These are phyloP conservation scores for Candida piceae DNA, from an alignment of 805 yeast genomes.

Conservation along the genomic window DNA sequence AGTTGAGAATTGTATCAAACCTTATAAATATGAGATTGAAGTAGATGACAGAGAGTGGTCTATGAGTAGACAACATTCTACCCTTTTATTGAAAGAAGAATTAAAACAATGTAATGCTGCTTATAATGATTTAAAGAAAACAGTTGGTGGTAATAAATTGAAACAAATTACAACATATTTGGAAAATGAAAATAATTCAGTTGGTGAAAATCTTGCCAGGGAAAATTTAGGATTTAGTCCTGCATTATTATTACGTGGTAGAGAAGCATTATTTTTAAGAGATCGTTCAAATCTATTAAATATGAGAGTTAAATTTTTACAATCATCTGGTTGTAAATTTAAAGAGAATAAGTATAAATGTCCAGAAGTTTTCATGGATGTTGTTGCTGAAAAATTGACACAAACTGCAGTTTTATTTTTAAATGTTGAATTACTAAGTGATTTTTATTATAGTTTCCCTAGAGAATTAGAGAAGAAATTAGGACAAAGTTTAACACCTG, in stretches of 20 bases:
- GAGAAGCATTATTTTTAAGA: constrained; percentile 73
- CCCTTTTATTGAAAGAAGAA: constrained; percentile 74
- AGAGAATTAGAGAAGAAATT: constrained; percentile 81
- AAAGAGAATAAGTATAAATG: constrained; percentile 84
- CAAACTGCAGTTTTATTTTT: constrained; percentile 89
- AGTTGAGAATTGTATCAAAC: constrained; percentile 96
- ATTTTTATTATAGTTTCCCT: constrained; percentile 94
- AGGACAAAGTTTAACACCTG: constrained; percentile 55
- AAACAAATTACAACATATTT: constrained; percentile 76
- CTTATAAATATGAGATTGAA: constrained; percentile 95
- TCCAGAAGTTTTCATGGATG: constrained; percentile 91
- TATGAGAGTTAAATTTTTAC: constrained; percentile 72
- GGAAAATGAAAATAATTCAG: constrained; percentile 37
- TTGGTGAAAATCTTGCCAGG: constrained; percentile 39
- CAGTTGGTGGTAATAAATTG: constrained; percentile 80
- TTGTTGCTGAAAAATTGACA: constrained; percentile 85
- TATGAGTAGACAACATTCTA: constrained; percentile 72
- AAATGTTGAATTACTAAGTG: constrained; percentile 90
- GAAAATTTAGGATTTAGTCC: constrained; percentile 85
- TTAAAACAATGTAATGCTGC: constrained; percentile 72
- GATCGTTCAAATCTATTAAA: constrained; percentile 67
- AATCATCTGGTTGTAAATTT: constrained; percentile 67
- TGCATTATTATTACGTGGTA: constrained; percentile 68
- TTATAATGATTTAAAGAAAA: constrained; percentile 51
- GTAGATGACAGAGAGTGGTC: constrained; percentile 95